Percentiles rank a stretch among this genome's conserved stretches.
Conservation (phyloP, 2,329 filamentous ascomycete species). For the Tympanopsis confertula region DNA sequence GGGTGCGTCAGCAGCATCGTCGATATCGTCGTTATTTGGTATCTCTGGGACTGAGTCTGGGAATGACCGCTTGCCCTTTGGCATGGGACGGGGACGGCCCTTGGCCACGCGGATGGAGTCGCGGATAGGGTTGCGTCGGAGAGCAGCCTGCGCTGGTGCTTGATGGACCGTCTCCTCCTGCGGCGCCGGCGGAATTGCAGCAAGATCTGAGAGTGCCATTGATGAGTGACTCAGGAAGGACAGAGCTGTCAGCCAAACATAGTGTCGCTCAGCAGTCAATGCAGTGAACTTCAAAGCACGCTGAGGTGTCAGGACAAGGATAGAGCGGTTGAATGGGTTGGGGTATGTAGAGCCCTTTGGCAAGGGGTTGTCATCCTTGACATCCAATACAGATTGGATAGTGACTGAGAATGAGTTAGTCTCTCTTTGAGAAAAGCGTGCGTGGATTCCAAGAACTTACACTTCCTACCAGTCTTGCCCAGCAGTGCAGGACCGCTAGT, state of each 20-base stretch:
- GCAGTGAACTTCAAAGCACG: slow-evolving; percentile 93
- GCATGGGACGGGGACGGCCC: slow-evolving; percentile 22
- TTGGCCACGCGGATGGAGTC: slow-evolving; percentile 88
- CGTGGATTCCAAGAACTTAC: slow-evolving; percentile 43
- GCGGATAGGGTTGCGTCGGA: slow-evolving; percentile 37
- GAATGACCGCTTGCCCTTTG: neutral
- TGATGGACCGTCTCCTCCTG: too few relatives aligned
- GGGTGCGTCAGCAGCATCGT: neutral
- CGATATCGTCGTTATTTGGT: neutral
- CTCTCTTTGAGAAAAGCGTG: slow-evolving; percentile 3
- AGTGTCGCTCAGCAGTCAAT: slow-evolving; percentile 70
- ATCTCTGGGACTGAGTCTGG: neutral
- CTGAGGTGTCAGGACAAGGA: slow-evolving; percentile 85
- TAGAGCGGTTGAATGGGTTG: slow-evolving; percentile 76
- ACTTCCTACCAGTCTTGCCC: slow-evolving; percentile 87
- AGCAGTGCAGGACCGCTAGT: slow-evolving; percentile 75
- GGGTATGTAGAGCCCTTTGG: slow-evolving; percentile 50
- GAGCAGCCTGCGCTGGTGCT: neutral
- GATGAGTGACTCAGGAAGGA: slow-evolving; percentile 89
- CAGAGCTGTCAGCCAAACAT: slow-evolving; percentile 85
- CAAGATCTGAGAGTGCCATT: slow-evolving; percentile 66
- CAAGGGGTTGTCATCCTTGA: slow-evolving; percentile 81
- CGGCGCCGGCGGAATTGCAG: slow-evolving; percentile 12
- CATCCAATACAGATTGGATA: slow-evolving; percentile 93
- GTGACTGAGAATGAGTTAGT: slow-evolving; percentile 47